These are phyloP conservation scores for Lactarius hengduanensis DNA, from an alignment of 768 basidiomycete species.

Conservation along the genomic window DNA sequence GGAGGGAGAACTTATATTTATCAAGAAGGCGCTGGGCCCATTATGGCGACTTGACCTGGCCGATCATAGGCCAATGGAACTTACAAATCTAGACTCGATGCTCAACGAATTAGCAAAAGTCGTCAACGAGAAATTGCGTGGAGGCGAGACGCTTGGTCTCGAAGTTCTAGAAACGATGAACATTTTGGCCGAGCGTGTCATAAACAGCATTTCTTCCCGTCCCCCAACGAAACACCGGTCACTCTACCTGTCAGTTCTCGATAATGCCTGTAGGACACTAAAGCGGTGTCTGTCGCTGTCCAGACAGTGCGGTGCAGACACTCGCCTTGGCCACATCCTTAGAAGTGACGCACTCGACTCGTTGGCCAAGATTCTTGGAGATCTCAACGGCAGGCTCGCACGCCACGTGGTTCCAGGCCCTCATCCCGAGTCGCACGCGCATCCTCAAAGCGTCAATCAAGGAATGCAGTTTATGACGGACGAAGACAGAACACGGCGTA, in stretches of 20 bases:
- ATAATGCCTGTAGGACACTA: not conserved
- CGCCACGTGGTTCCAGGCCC: not conserved
- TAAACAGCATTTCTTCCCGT: not conserved
- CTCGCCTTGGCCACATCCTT: not conserved
- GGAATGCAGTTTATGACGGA: not conserved
- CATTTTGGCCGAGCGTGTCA: not conserved
- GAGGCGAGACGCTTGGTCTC: not conserved
- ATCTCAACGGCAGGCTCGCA: not conserved
- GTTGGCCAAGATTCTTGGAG: not conserved
- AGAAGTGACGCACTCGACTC: constrained; percentile 1
- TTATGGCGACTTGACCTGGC: constrained; percentile 5
- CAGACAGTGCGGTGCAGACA: not conserved
- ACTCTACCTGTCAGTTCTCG: not conserved
- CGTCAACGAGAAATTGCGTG: too few species aligned
- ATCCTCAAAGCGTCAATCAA: not conserved
- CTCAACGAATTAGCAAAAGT: not conserved
- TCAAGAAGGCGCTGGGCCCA: constrained; percentile 8
- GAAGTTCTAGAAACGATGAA: constrained; percentile 9
- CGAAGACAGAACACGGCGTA: not conserved
- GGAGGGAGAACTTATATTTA: constrained; percentile 3
- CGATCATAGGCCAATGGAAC: not conserved
- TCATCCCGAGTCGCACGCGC: not conserved
- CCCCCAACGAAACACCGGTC: not conserved
- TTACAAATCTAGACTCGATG: constrained; percentile 7
- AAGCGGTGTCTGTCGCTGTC: not conserved